Evolutionary conservation across 495 filamentous ascomycete genomes (phyloP), one percentile per base, ranked within the genome.

Genomic region (Apiosordaria backusii): DNA sequence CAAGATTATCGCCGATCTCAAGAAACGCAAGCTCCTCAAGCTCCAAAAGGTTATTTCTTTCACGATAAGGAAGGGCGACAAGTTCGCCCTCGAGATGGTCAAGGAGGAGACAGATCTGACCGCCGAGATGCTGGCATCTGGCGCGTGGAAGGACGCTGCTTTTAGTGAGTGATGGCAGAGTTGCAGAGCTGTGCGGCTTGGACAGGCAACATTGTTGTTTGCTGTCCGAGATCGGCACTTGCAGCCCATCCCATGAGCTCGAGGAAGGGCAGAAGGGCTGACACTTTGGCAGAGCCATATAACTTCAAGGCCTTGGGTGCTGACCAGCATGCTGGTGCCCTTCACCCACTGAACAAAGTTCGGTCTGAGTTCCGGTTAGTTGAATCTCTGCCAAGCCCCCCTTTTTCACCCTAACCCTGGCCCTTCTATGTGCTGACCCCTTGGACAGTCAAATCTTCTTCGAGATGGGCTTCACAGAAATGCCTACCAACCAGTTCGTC

Each of bases 41-140:
- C 80, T 91, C 71, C 85, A 89, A 69, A 97, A 97, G 80, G 86
- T 91, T n/a, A 90, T 94, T 70, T 88, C 80, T 72, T 97, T 91
- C 84, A 88, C 83, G 71, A 87, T 96, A 64, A 79, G 80, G 65
- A 97, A 97, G 81, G 93, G 95, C 0, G 80, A 89, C 58, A 96
- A 96, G 76, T 99, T 90, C 67, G 89, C 91, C 63, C 82, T 85
- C 16, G 88, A 96, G 75, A 88, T 98, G 60, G 85, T 89, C 45
- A 93, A 92, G 77, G 95, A 97, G 82, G 92, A 96, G 78, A 97
- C 95, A 45, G 95, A 99, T 74, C 79, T 99, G 72, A 98, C 93
- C 4, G 88, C 88, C 50, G 95, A 99, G 66, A 97, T 99, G 92
- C 81, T 97, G 55, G 83, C 87, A 53, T 88, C 85, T 68, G 90